Conservation (phyloP, 257 asterid species). For the Penstemon davidsonii region DNA sequence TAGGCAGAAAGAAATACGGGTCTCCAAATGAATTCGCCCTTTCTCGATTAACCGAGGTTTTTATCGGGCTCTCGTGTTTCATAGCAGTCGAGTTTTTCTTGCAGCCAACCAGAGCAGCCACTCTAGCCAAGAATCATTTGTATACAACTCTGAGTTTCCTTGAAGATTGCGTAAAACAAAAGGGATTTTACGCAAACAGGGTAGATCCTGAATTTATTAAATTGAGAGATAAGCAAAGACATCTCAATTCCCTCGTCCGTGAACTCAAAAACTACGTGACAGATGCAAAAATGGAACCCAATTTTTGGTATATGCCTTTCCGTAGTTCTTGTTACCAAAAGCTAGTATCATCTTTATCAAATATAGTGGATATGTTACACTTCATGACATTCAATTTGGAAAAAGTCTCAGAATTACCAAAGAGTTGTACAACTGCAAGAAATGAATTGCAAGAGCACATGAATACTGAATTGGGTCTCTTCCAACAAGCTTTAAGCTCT, state of each 20-base stretch:
- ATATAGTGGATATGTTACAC: slow-evolving; percentile 27
- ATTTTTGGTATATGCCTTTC: slow-evolving; percentile 58
- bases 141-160: slow-evolving; percentile 31
- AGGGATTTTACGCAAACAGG: slow-evolving; percentile 14
- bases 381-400: slow-evolving; percentile 34
- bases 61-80: slow-evolving; percentile 53
- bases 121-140: slow-evolving; percentile 50
- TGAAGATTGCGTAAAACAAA: slow-evolving; percentile 36
- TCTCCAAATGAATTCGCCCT: slow-evolving; percentile 57
- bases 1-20: slow-evolving; percentile 66
- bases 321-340: slow-evolving; percentile 45
- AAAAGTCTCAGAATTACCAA: slow-evolving; percentile 23
- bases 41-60: slow-evolving; percentile 52
- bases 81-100: slow-evolving; percentile 51
- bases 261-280: slow-evolving; percentile 33
- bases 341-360: slow-evolving; percentile 37
- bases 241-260: slow-evolving; percentile 29
- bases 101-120: slow-evolving; percentile 60
- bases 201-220: neutral
- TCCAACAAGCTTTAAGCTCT: slow-evolving; percentile 31
- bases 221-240: slow-evolving; percentile 31
- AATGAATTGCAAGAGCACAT: slow-evolving; percentile 34
- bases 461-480: slow-evolving; percentile 23
- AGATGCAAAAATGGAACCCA: slow-evolving; percentile 54
- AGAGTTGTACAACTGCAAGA: slow-evolving; percentile 17